Evolutionary conservation across 2,329 filamentous ascomycete genomes (phyloP).

Genomic region (Trichoderma sp.): DNA sequence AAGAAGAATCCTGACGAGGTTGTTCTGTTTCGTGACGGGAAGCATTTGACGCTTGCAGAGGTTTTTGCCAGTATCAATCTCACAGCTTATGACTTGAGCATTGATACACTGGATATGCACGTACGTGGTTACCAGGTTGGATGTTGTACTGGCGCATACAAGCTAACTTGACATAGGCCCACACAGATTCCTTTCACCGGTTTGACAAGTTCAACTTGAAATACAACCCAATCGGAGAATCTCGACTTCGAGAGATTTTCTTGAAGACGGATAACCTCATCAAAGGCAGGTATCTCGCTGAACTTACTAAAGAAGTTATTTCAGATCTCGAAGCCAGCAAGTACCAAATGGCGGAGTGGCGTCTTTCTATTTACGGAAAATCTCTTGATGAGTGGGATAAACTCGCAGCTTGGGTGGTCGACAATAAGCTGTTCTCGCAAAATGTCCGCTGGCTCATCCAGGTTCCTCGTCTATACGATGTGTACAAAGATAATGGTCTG

Average conservation of each 20-base stretch:
- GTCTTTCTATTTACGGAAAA: constrained; percentile 94
- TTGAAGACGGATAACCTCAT: constrained; percentile 99
- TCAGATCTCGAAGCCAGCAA: constrained; percentile 97
- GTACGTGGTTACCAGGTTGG: constrained; percentile 53
- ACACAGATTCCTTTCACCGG: constrained; percentile 96
- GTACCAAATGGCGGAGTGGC: constrained; percentile 99
- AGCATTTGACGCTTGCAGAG: constrained; percentile 85
- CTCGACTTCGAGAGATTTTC: constrained; percentile 94
- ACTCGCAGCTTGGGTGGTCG: constrained; percentile 98
- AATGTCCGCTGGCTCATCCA: constrained; percentile 98
- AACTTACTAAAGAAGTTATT: constrained; percentile 98
- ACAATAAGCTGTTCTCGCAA: constrained; percentile 97
- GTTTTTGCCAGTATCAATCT: constrained; percentile 98
- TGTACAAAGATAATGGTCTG: constrained; percentile 86
- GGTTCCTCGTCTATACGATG: constrained; percentile 89
- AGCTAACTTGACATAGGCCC: constrained; percentile 61
- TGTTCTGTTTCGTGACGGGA: constrained; percentile 89
- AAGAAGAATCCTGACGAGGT: constrained; percentile 96
- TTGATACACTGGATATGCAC: constrained; percentile 99
- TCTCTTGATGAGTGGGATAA: constrained; percentile 97
- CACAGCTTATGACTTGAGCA: constrained; percentile 95
- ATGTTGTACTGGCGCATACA: no score
- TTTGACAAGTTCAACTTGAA: constrained; percentile 99
- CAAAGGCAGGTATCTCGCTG: constrained; percentile 90
- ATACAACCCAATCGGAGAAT: constrained; percentile 97